Evolutionary conservation across 164 flowering plant species (phyloP).

Genomic region (Nymphaea colorata): DNA sequence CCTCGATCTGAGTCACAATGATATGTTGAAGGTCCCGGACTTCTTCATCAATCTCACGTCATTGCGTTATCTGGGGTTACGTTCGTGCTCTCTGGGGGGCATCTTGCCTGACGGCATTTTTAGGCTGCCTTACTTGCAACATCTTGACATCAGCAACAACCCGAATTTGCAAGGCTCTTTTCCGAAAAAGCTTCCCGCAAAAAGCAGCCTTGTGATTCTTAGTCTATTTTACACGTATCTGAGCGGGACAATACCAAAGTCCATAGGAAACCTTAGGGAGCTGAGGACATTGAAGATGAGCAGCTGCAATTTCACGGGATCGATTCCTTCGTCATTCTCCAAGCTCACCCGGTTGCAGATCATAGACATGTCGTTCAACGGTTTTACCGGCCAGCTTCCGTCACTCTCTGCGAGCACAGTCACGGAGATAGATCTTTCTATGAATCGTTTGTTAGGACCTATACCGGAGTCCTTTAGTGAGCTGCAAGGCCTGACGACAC

Average conservation of each 20-base stretch:
- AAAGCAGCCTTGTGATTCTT: slow-evolving; percentile 2
- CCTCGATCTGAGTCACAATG: not conserved
- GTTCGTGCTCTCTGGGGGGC: slow-evolving; percentile 10
- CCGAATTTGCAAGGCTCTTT: slow-evolving; percentile 6
- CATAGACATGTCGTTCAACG: not conserved
- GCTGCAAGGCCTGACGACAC: not conserved
- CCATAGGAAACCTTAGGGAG: slow-evolving; percentile 14
- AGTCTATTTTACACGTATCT: not conserved
- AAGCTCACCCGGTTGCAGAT: slow-evolving; percentile 6
- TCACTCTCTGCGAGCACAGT: not conserved
- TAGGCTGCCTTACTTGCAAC: slow-evolving; percentile 5
- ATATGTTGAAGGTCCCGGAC: not conserved
- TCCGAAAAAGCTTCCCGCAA: slow-evolving; percentile 5
- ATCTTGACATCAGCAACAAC: slow-evolving; percentile 3
- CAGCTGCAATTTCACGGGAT: slow-evolving; percentile 7
- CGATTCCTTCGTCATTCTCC: slow-evolving; percentile 7
- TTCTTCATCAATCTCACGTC: slow-evolving; percentile 8
- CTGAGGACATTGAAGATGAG: not conserved
- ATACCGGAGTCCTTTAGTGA: not conserved
- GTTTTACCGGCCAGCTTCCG: not conserved
- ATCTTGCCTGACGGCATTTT: slow-evolving; percentile 11
- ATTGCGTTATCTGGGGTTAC: slow-evolving; percentile 2
- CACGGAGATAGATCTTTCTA: not conserved
- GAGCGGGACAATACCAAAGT: slow-evolving; percentile 10
- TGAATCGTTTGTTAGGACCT: not conserved